Conservation (phyloP, 73 alveolate genomes). For the Strombidium stylifer region DNA sequence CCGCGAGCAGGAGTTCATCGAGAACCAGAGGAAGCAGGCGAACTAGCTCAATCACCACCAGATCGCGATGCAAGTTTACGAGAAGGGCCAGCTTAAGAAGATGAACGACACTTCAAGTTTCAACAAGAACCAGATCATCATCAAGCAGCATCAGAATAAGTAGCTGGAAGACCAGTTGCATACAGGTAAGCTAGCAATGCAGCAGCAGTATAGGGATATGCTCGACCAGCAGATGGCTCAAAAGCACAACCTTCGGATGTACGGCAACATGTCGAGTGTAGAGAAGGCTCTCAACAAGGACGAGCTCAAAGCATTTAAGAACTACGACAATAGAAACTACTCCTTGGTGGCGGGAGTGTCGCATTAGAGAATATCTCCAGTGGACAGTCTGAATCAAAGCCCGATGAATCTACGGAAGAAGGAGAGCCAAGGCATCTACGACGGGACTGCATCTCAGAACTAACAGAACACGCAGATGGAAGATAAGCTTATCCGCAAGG, state of each 20-base stretch:
- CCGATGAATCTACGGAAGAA: too few species aligned
- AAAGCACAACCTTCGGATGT: constrained; percentile 12
- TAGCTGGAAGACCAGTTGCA: constrained; percentile 10
- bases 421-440: too few species aligned
- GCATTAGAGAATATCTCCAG: too few species aligned
- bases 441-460: too few species aligned
- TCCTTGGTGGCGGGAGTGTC: constrained; percentile 50
- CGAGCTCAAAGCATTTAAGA: constrained; percentile 50
- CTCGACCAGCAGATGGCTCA: constrained; percentile 49
- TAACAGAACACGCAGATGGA: too few species aligned
- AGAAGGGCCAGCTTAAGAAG: not conserved
- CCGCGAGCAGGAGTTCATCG: not conserved
- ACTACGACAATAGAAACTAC: constrained; percentile 10
- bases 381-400: too few species aligned
- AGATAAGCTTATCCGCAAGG: too few species aligned
- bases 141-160: constrained; percentile 16
- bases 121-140: constrained; percentile 7
- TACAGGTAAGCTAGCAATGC: constrained; percentile 7
- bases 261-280: constrained; percentile 62
- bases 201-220: constrained; percentile 36
- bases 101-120: constrained; percentile 3
- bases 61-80: constrained; percentile 3
- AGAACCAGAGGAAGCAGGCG: not conserved
- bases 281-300: constrained; percentile 53
- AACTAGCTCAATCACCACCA: not conserved